phyloP scores from a whole-genome alignment of 2,329 filamentous ascomycete species.

The Paraconiothyrium sp. region DNA sequence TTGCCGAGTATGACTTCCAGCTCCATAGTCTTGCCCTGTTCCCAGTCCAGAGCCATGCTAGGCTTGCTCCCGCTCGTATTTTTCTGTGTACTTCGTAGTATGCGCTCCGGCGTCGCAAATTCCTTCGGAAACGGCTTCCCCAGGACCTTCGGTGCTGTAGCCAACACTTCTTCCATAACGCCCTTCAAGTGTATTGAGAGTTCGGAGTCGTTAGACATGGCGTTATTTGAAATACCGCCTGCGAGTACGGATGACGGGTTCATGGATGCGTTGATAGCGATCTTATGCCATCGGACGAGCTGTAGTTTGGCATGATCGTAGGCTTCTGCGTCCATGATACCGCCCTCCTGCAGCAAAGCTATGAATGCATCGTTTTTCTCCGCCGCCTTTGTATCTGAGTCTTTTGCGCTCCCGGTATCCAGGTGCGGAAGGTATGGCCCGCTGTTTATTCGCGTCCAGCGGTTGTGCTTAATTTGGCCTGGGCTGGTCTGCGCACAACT shows the following conservation, averaged over 20 bases:
- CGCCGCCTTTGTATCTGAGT: conserved; percentile 44
- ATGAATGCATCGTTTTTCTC: conserved; percentile 61
- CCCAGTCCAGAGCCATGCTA: conserved; percentile 76
- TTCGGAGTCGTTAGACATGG: conserved; percentile 72
- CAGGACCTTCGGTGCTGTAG: conserved; percentile 69
- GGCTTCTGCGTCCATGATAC: conserved; percentile 71
- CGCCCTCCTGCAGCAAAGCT: conserved; percentile 66
- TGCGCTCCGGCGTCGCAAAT: conserved; percentile 70
- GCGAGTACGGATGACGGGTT: conserved; percentile 76
- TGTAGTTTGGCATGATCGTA: conserved; percentile 74
- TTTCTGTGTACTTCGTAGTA: conserved; percentile 69
- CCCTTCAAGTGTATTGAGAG: conserved; percentile 69
- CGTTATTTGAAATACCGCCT: conserved; percentile 70
- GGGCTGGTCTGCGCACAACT: conserved; percentile 72
- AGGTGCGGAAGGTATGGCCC: conserved; percentile 69
- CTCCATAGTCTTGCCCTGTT: conserved; percentile 71
- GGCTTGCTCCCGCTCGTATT: conserved; percentile 69
- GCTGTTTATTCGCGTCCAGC: conserved; percentile 77
- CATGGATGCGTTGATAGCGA: conserved; percentile 79
- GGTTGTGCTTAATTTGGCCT: conserved; percentile 73
- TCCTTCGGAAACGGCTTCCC: conserved; percentile 67
- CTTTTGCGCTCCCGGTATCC: conserved; percentile 42
- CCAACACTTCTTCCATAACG: conserved; percentile 75
- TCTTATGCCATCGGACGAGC: conserved; percentile 78
- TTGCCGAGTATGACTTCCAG: conserved; percentile 78